Base-by-base conservation (phyloP, 345 rosid genomes). In the Lepidium didymum region DNA sequence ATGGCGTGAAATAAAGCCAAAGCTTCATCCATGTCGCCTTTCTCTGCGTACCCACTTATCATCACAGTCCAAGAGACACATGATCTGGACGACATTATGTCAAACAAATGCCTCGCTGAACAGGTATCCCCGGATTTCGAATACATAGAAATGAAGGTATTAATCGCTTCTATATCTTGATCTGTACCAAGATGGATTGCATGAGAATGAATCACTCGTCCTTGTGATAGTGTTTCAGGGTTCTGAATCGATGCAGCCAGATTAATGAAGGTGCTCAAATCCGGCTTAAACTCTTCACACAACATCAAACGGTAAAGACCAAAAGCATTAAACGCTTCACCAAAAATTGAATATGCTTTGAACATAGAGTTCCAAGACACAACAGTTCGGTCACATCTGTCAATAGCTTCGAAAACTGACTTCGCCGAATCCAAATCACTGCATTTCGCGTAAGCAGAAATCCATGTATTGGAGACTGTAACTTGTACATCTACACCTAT, bases 51-150 rank as follows among this genome's bases (percentile, higher is more conserved):
- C 46, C 92, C 98, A 45, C 84, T 78, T 56, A 92, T 86, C 81
- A 92, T 84, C 8, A 86, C 92, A 72, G 86, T 87, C 98, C 98
- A 92, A 6, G 98, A 81, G 77, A 89, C 90, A 73, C 78, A 55
- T 68, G 86, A 78, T 75, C 78, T 78, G 36, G 44, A 25, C 33
- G 61, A 15, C 85, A 83, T 77, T 47, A 50, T 19, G 71, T 89
- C 86, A 60, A 89, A 86, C 41, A 89, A 70, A 51, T 64, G 51
- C 72, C 88, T 82, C 0, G 88, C 92, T 9, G 81, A 79, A 50
- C 69, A 16, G 64, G 65, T 35, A 59, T 78, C 81, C 27, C 76
- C 83, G 10, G 86, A 82, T 64, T 78, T 85, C 40, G 84, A 87
- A 77, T 83, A 87, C 90, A 83, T 82, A 23, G 85, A 87, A 67